These are phyloP conservation scores for Boletus vinaceobasis DNA, from an alignment of 768 basidiomycete genomes.

Conservation along the genomic window DNA sequence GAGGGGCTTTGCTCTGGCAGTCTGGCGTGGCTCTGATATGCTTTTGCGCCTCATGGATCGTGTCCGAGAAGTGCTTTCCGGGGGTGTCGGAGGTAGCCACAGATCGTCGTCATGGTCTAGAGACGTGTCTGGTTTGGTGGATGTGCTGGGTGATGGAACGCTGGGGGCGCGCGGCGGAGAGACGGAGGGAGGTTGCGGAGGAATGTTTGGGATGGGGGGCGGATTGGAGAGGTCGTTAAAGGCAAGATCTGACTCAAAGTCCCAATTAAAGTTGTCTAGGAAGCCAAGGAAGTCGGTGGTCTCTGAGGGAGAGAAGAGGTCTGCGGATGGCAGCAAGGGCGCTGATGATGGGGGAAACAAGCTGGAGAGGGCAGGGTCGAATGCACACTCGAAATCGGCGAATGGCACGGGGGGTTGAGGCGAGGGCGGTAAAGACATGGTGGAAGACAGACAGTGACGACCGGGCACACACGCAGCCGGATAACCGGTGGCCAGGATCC, in stretches of 20 bases:
- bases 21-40: slow-evolving; percentile 23
- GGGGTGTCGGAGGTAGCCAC: slow-evolving; percentile 2
- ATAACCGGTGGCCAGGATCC: slow-evolving; percentile 18
- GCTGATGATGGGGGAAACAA: slow-evolving; percentile 59
- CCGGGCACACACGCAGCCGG: slow-evolving; percentile 17
- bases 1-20: slow-evolving; percentile 54
- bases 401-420: slow-evolving; percentile 55
- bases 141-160: slow-evolving; percentile 2
- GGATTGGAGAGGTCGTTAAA: slow-evolving; percentile 11
- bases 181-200: background rate
- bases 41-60: slow-evolving; percentile 23
- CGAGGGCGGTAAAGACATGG: slow-evolving; percentile 28
- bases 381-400: slow-evolving; percentile 70
- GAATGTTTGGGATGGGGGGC: slow-evolving; percentile 2
- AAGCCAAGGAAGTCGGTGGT: slow-evolving; percentile 78
- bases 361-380: slow-evolving; percentile 55
- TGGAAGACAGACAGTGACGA: slow-evolving; percentile 2
- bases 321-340: slow-evolving; percentile 66
- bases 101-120: slow-evolving; percentile 9
- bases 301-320: slow-evolving; percentile 76
- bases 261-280: slow-evolving; percentile 77
- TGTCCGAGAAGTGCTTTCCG: slow-evolving; percentile 10
- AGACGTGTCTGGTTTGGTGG: slow-evolving; percentile 4
- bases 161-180: background rate
- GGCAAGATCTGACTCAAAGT: slow-evolving; percentile 44